Base-by-base conservation (phyloP, 169 alveolate species). In the Babesia bigemina region DNA sequence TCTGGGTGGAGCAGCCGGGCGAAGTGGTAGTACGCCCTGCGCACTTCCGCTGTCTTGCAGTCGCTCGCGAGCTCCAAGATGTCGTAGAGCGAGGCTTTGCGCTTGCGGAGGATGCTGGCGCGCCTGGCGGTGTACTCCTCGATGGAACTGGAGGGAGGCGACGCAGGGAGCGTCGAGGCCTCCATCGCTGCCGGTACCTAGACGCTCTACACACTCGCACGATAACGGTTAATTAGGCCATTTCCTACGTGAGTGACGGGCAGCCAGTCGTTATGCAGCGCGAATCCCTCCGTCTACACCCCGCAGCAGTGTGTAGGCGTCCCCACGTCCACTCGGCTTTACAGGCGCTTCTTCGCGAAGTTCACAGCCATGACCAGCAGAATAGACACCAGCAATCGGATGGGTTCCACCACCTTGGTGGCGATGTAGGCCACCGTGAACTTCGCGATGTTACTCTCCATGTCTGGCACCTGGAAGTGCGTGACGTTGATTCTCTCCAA, bases 1-100 rank as follows among this genome's bases (percentile, higher is more conserved):
- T 96, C 99, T 21, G 99, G 99, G 84, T 96, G 99, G 74, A 87
- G 91, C 67, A 92, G 86, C 63, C 91, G 75, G 17, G 98, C 97
- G 36, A 92, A 87, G 69, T 92, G 92, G 73, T 94, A 94, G 75
- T 93, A 94, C 61, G 91, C 93, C 28, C 91, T 75, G 36, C 95
- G 82, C 26, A 88, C 75, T 52, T 86, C 94, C 62, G 76, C 63
- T 71, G 70, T 76, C 57, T 84, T 16, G 76, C 90, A 83, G 28
- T 50, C 47, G 21, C 75, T 47, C n/a, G 63, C 86, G 39, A 83
- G 72, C 52, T 83, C 90, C 50, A 83, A 71, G 26, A n/a, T 26
- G 53, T 83, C 83, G 56, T 83, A 83, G 65, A 50, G 52, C 22
- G 67, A 49, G 7, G 49, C 22, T 13, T 33, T 50, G 16, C 62